Percentiles rank a stretch among this genome's conserved stretches.
Evolutionary conservation across 441 rosid species (phyloP).

Genomic region (Bruguiera hainesii): DNA sequence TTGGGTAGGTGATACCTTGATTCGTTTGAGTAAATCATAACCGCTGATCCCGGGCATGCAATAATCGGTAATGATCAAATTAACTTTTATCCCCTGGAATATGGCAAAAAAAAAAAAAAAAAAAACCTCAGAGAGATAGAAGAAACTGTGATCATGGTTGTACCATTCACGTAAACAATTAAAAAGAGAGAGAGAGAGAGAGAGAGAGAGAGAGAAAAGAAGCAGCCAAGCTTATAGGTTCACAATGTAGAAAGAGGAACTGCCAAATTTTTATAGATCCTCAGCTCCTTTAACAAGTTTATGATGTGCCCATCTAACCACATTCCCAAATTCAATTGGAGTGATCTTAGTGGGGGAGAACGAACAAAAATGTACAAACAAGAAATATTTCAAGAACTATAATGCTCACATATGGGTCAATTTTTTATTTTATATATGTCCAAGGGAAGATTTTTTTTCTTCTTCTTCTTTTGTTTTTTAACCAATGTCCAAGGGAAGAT

Average conservation of each 20-base stretch:
- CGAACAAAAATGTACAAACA: neutral
- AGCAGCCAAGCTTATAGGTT: neutral
- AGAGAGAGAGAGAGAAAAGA: neutral
- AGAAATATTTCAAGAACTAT: no score
- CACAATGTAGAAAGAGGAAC: neutral
- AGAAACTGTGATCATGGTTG: no score
- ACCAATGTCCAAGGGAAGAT: no score
- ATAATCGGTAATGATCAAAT: conserved; percentile 76
- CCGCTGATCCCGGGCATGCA: conserved; percentile 92
- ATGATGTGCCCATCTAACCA: neutral
- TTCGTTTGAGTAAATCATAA: conserved; percentile 66
- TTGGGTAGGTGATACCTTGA: conserved; percentile 44
- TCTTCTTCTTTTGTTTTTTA: no score
- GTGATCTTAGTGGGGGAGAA: neutral
- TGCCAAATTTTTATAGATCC: neutral
- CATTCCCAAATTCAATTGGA: neutral
- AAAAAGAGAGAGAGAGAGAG: neutral
- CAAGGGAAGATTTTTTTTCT: no score
- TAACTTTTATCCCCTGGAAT: conserved; percentile 43
- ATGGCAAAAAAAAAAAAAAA: conserved; percentile 14
- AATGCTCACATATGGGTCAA: no score
- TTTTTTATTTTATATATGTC: no score
- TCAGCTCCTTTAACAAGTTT: conserved; percentile 1
- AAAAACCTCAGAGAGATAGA: neutral
- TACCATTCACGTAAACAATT: neutral